Evolutionary conservation across 1,139 yeast species (phyloP), one percentile per base, ranked within the genome.

Genomic region (Wickerhamomyces sp.): DNA sequence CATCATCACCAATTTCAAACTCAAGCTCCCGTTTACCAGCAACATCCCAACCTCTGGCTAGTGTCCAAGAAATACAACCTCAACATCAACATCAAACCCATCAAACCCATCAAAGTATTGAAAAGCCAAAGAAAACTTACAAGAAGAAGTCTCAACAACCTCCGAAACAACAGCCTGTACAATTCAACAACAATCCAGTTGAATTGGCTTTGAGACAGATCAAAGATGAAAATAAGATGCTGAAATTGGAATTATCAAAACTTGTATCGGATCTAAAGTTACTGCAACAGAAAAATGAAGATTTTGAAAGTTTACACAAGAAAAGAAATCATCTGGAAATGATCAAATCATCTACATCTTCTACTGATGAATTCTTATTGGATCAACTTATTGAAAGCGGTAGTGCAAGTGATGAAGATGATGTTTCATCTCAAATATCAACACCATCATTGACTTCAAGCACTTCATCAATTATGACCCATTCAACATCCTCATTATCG

Each of bases 191-290:
- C 36, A 40, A 30, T 27, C 45, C 38, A 18, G 36, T 55, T n/a
- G 54, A 55, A 34, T 31, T 44, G 11, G 57, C 59, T 0, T 43
- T 57, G n/a, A 43, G 45, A 29, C 48, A 50, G 30, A 51, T 58
- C 41, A 51, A 55, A 32, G 52, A 55, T 36, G 61, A 58, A 39
- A 58, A 58, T 42, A 47, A 47, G 36, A 37, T 18, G n/a, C 38
- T 58, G 35, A 58, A 55, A 42, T 40, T 50, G n/a, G 60, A 58
- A 29, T 45, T 58, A 10, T 50, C 60, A 2, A 54, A 51, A 35
- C 45, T 58, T 1, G 61, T 58, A 9, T 47, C 54, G 6, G 56
- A 54, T 33, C 43, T 58, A 40, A 58, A 57, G 39, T 11, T 45
- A 6, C 34, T 58, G 15, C 58, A 57, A 37, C 40, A 41, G 13